These are phyloP conservation scores for Camellia granthamiana DNA, from an alignment of 148 eudicot species.

Conservation along the genomic window DNA sequence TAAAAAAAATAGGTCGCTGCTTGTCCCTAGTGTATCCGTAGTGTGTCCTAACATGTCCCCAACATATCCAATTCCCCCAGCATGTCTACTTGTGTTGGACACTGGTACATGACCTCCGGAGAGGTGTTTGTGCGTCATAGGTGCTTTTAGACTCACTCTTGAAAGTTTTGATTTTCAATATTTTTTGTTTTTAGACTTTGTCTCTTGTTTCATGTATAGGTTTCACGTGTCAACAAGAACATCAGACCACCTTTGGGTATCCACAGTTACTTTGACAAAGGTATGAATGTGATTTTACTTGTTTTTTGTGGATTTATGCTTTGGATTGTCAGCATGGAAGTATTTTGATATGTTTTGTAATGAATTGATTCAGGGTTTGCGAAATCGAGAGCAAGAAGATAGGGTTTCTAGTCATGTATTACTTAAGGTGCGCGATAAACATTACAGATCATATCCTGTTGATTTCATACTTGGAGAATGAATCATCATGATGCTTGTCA, in stretches of 20 bases:
- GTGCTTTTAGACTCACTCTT: background rate
- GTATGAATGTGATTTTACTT: conserved; percentile 27
- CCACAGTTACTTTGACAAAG: conserved; percentile 83
- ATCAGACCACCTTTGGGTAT: conserved; percentile 59
- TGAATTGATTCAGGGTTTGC: conserved; percentile 59
- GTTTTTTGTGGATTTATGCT: background rate
- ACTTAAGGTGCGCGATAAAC: conserved; percentile 57
- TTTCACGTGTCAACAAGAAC: conserved; percentile 88
- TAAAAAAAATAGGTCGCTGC: too few relatives aligned
- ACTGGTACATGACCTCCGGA: too few relatives aligned
- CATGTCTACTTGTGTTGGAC: too few relatives aligned
- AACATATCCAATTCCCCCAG: too few relatives aligned
- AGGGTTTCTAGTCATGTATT: conserved; percentile 72
- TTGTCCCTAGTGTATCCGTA: too few relatives aligned
- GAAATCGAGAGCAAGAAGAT: conserved; percentile 93
- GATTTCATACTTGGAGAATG: background rate
- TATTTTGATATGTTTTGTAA: background rate
- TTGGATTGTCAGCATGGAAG: background rate
- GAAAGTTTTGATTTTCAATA: background rate
- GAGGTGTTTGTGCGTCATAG: too few relatives aligned
- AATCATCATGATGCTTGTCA: background rate
- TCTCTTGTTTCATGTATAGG: conserved; percentile 39
- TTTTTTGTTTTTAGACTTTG: background rate
- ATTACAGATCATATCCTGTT: background rate
- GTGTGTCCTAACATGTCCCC: too few relatives aligned